Conservation (phyloP, 2,329 filamentous ascomycete genomes). For the Aciculosporium take region DNA sequence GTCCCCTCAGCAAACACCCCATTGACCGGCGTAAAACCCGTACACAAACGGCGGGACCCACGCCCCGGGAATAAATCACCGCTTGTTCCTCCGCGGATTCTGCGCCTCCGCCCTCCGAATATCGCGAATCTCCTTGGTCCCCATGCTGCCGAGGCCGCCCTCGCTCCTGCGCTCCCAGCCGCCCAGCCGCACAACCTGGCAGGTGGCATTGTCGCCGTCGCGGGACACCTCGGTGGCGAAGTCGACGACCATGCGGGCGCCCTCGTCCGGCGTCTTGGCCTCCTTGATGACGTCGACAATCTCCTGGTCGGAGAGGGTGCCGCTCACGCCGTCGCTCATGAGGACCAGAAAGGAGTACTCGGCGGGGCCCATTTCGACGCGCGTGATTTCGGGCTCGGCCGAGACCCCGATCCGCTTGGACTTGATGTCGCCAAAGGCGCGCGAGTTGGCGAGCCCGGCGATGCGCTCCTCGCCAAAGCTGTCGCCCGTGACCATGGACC, state of each 20-base stretch:
- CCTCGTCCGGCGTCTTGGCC: conserved; percentile 78
- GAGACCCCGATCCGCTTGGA: conserved; percentile 88
- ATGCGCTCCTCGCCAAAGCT: conserved; percentile 97
- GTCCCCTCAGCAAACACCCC: no score
- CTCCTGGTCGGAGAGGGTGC: conserved; percentile 79
- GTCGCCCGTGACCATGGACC: conserved; percentile 68
- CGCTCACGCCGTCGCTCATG: conserved; percentile 78
- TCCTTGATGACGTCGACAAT: conserved; percentile 95
- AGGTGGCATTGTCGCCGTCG: conserved; percentile 55
- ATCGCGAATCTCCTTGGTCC: conserved; percentile 83
- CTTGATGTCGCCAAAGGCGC: conserved; percentile 83
- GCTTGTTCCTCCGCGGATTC: conserved; percentile 61
- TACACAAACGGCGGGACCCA: no score
- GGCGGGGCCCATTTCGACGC: conserved; percentile 64
- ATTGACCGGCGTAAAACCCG: no score
- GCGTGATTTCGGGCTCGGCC: conserved; percentile 78
- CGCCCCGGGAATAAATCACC: no score
- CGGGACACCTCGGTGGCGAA: conserved; percentile 76
- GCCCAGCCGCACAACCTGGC: conserved; percentile 50
- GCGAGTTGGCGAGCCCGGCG: conserved; percentile 81
- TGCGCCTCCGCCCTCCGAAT: conserved; percentile 66
- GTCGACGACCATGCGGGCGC: conserved; percentile 60
- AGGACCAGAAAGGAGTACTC: conserved; percentile 85
- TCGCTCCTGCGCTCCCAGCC: conserved; percentile 63
- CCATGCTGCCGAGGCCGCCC: conserved; percentile 75